phyloP scores from a whole-genome alignment of 768 basidiomycete species.

The Lepiota brunneoincarnata region DNA sequence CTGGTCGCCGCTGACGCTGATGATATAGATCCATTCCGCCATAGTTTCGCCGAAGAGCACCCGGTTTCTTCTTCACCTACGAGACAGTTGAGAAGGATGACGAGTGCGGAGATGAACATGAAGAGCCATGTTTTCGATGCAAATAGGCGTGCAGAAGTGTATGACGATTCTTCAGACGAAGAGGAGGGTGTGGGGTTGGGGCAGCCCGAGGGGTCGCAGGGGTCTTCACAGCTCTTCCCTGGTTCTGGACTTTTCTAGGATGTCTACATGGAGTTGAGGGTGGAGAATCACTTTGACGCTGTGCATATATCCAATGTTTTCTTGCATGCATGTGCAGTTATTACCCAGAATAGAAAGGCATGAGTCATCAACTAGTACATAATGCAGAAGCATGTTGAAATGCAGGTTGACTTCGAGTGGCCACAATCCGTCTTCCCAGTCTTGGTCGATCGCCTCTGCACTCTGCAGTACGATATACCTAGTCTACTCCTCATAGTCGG shows the following conservation, averaged over 20 bases:
- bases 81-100: constrained; percentile 26
- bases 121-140: constrained; percentile 33
- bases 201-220: constrained; percentile 18
- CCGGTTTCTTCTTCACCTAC: neutral
- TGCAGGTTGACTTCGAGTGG: neutral
- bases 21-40: constrained; percentile 40
- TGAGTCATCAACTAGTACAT: too few relatives aligned
- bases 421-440: constrained; percentile 7
- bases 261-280: neutral
- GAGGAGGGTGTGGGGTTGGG: constrained; percentile 12
- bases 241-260: constrained; percentile 34
- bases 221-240: constrained; percentile 33
- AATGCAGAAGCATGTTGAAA: too few relatives aligned
- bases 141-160: constrained; percentile 19
- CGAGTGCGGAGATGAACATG: constrained; percentile 40
- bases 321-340: too few relatives aligned
- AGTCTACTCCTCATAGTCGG: neutral
- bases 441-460: neutral
- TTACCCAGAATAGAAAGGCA: too few relatives aligned
- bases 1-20: constrained; percentile 27
- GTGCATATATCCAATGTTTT: constrained; percentile 4
- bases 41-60: constrained; percentile 23
- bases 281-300: neutral
- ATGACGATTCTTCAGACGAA: constrained; percentile 9
- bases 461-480: neutral